Percentiles rank a stretch among this genome's conserved stretches.
phyloP scores from a whole-genome alignment of 805 yeast genomes.

The Candida wancherniae region DNA sequence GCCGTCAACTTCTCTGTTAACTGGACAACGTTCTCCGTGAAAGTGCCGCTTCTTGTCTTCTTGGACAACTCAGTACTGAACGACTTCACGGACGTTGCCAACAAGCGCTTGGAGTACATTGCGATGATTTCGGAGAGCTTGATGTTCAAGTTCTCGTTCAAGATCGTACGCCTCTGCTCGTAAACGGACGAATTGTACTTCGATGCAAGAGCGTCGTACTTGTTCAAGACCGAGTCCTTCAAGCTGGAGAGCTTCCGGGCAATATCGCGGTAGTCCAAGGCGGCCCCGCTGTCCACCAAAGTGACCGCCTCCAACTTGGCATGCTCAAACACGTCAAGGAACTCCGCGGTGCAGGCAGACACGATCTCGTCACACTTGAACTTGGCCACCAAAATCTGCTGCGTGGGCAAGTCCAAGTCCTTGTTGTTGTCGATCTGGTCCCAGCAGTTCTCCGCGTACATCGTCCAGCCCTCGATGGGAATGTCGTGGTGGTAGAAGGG shows the following conservation, averaged over 20 bases:
- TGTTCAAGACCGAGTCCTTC: conserved; percentile 41
- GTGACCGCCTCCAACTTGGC: conserved; percentile 5
- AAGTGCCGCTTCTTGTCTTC: conserved; percentile 8
- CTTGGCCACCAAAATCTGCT: conserved; percentile 89
- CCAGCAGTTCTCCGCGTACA: conserved; percentile 91
- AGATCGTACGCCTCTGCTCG: conserved; percentile 49
- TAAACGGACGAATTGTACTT: conserved; percentile 69
- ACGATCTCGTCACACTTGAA: conserved; percentile 92
- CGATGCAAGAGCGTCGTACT: conserved; percentile 69
- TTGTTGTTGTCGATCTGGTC: conserved; percentile 87
- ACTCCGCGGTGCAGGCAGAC: conserved; percentile 29
- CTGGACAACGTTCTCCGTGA: conserved; percentile 13
- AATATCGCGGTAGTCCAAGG: conserved; percentile 42
- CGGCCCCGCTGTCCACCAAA: conserved; percentile 10
- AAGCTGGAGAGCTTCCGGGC: conserved; percentile 42
- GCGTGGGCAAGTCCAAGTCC: conserved; percentile 94
- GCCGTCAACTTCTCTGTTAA: conserved; percentile 10
- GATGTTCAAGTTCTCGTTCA: conserved; percentile 46
- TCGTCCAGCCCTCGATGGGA: conserved; percentile 94
- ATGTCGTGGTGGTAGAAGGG: conserved; percentile 74
- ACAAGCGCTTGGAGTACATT: conserved; percentile 18
- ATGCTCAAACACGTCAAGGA: conserved; percentile 18
- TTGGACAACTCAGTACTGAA: conserved; percentile 12
- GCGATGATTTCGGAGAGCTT: conserved; percentile 39
- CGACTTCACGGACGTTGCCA: conserved; percentile 4